Base-by-base conservation (phyloP, 2,329 filamentous ascomycete species). In the Xylariales sp. region DNA sequence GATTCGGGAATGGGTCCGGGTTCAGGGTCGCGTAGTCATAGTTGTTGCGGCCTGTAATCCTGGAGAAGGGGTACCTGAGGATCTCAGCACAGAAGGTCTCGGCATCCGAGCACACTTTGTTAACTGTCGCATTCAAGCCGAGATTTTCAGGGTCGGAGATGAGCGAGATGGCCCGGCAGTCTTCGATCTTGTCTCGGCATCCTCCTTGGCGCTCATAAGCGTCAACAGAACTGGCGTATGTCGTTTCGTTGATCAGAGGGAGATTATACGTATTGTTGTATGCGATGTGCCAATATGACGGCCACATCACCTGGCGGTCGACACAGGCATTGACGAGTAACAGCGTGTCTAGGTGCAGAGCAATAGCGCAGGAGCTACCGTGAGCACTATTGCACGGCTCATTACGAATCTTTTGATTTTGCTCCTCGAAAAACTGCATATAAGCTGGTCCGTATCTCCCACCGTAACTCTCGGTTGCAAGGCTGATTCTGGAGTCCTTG, bases 241-340 rank as follows among this genome's bases (percentile, higher is more conserved):
- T 65, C 2, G 69, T 67, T 6, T 72, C 61, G 29, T 48, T 48
- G 45, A 85, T 72, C 3, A 74, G 66, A 43, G 74, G 53, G 41
- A 85, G 70, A 6, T 71, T 76, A 52, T 85, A 89, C 0, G 81
- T 77, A 53, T 85, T 86, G 52, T 78, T 75, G 40, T 69, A 67
- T 11, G 76, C 74, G 55, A 81, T 82, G 7, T 58, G 52, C 1
- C 76, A 69, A 45, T 76, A 79, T 47, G 62, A 75, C 4, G 74
- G 72, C 3, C 66, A 65, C 59, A 87, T 80, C 2, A 79, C 67
- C 21, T 79, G 56, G 48, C 75, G 69, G 51, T 89, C 85, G 25
- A 88, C 65, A 45, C 82, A 77, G 10, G 83, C 85, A 55, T 88
- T 86, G 40, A 87, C 66, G 41, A 88, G 84, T 15, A 83, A 83